Conservation (phyloP, 306 rosid species). For the Lagenaria siceraria region DNA sequence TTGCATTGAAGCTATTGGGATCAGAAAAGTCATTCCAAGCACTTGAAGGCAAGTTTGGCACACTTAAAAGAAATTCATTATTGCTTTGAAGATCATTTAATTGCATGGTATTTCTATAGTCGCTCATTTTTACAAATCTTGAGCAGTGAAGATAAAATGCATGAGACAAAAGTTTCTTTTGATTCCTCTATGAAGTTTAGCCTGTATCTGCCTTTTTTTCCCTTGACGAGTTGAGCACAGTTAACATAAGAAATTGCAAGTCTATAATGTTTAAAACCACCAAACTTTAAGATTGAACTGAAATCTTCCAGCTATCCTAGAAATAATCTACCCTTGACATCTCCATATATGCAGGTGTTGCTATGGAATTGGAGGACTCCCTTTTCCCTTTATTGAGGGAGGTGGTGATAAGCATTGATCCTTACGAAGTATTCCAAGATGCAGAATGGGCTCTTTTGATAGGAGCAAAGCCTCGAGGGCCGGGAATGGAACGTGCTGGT, state of each 20-base stretch:
- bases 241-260: neutral
- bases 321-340: neutral
- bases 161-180: neutral
- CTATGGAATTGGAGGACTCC: slow-evolving; percentile 97
- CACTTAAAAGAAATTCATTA: neutral
- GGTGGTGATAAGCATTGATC: slow-evolving; percentile 74
- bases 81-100: neutral
- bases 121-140: no score
- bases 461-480: slow-evolving; percentile 99
- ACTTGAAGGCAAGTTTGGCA: slow-evolving; percentile 58
- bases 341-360: slow-evolving; percentile 55
- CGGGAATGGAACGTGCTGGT: slow-evolving; percentile 90
- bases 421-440: slow-evolving; percentile 92
- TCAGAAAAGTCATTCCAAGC: slow-evolving; percentile 86
- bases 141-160: neutral
- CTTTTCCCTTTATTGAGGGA: slow-evolving; percentile 85
- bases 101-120: neutral
- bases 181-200: neutral
- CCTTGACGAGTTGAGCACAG: neutral
- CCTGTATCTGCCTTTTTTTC: neutral
- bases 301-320: neutral
- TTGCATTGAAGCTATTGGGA: slow-evolving; percentile 83
- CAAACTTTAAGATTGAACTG: neutral
- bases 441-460: slow-evolving; percentile 88
- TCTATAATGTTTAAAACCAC: neutral